Percentiles rank a stretch among this genome's conserved stretches.
Conservation (phyloP, 352 stramenopile genomes). For the Pythium brachiatum region DNA sequence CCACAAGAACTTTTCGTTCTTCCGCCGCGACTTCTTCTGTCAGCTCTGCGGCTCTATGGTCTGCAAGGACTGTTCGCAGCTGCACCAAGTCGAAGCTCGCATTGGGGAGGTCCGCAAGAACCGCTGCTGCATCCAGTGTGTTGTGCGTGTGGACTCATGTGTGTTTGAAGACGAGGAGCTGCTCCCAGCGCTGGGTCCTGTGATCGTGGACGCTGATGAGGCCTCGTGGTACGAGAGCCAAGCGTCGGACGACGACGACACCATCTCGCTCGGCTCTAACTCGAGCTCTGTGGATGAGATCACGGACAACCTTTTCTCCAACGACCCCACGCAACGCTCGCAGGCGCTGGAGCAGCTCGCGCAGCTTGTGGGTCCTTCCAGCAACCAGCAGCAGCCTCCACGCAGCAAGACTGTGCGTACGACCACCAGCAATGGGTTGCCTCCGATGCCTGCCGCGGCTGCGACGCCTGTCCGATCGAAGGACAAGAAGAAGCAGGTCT, state of each 20-base stretch:
- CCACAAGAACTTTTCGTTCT: slow-evolving; percentile 42
- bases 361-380: slow-evolving; percentile 33
- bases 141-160: slow-evolving; percentile 54
- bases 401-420: neutral
- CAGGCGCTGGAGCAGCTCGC: slow-evolving; percentile 43
- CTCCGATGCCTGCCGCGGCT: slow-evolving; percentile 22
- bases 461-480: neutral
- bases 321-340: slow-evolving; percentile 37
- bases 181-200: slow-evolving; percentile 36
- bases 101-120: slow-evolving; percentile 49
- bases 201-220: slow-evolving; percentile 39
- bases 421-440: neutral
- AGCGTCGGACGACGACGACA: slow-evolving; percentile 30
- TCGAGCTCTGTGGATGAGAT: slow-evolving; percentile 15
- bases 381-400: slow-evolving; percentile 10
- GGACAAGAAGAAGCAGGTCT: slow-evolving; percentile 33
- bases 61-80: slow-evolving; percentile 49
- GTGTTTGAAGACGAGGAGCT: slow-evolving; percentile 62
- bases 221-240: slow-evolving; percentile 37
- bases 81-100: slow-evolving; percentile 49
- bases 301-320: slow-evolving; percentile 41
- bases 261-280: slow-evolving; percentile 12
- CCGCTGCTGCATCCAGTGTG: slow-evolving; percentile 49
- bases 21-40: slow-evolving; percentile 49
- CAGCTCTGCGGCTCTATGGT: slow-evolving; percentile 54